Base-by-base conservation (phyloP, 1,284 basidiomycete genomes). In the Rhodotorula sp. region DNA sequence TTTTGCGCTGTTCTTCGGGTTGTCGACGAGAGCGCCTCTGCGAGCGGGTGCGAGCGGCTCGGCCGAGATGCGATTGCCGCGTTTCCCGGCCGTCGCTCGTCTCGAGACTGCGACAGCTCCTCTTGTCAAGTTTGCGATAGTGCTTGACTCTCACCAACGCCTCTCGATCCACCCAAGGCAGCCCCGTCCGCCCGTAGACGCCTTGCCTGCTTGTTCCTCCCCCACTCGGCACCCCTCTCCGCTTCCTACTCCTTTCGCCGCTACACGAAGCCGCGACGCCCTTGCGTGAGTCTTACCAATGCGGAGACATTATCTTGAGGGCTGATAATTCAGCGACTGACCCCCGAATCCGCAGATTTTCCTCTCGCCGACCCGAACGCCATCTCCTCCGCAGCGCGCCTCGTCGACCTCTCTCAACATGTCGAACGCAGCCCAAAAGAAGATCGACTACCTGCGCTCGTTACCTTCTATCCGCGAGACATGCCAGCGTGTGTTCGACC, bases 391-490 rank as follows among this genome's bases (percentile, higher is more conserved):
- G 14, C 24, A 51, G 49, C 26, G 26, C 53, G 3, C 53, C 53
- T 26, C 53, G 8, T 51, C 49, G 10, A 14, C 29, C 14, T 56
- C 54, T 24, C 42, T 26, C 22, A n/a, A 33, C 37, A 42, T 42
- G 37, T 42, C 37, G 8, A 42, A 42, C 37, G 37, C 37, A 1
- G 37, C 60, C 30, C 63, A 33, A 17, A 53, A 54, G 26, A 61
- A 60, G 45, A 67, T 74, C 57, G 60, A 51, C 24, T 95, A 95
- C 79, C 86, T 97, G 60, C 88, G 91, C 60, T 93, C 92, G 0
- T 85, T 97, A 0, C 89, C 90, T 24, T 86, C 93, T 7, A 93
- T 97, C 74, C 87, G 95, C 55, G 89, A 93, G 77, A 86, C 91
- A 63, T 97, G 93, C 80, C 79, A 81, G 48, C 85, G 86, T 66